A percentile compares a stretch with the other conserved stretches of the same genome.
phyloP scores from a whole-genome alignment of 805 yeast species.

The Pichia paraexigua region DNA sequence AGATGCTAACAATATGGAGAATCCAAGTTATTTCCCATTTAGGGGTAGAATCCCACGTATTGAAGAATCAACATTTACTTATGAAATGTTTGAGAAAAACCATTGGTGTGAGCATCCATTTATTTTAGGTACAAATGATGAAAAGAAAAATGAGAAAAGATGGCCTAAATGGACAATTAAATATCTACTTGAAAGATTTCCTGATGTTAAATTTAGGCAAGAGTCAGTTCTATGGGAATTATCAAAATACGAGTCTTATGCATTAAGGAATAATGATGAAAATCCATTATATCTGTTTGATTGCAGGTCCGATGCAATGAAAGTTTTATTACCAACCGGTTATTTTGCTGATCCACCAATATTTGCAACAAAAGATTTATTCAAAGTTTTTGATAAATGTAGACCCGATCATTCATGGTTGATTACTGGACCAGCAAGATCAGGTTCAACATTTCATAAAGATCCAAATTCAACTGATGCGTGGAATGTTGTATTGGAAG shows the following conservation, averaged over 20 bases:
- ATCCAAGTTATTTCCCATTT: conserved; percentile 11
- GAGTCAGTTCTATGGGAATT: conserved; percentile 82
- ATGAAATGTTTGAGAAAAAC: conserved; percentile 34
- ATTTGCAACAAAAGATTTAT: conserved; percentile 41
- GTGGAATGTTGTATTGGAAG: conserved; percentile 76
- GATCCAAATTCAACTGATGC: conserved; percentile 90
- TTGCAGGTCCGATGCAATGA: conserved; percentile 65
- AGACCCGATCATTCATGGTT: conserved; percentile 93
- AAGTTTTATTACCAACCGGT: conserved; percentile 28
- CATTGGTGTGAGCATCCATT: conserved; percentile 54
- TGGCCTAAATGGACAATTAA: conserved; percentile 65
- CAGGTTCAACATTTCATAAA: conserved; percentile 88
- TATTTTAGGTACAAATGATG: conserved; percentile 20
- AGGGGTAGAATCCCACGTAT: conserved; percentile 44
- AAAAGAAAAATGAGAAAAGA: conserved; percentile 9
- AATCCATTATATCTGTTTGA: conserved; percentile 83
- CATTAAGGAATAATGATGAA: conserved; percentile 60
- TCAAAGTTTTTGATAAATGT: conserved; percentile 31
- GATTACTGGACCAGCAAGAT: conserved; percentile 71
- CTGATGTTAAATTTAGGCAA: conserved; percentile 63
- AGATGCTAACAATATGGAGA: conserved; percentile 3
- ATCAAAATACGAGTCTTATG: conserved; percentile 51
- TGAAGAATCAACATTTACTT: conserved; percentile 34
- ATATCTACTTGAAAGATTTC: conserved; percentile 43
- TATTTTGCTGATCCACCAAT: conserved; percentile 11